phyloP scores from a whole-genome alignment of 495 filamentous ascomycete species.

The Halenospora varia region DNA sequence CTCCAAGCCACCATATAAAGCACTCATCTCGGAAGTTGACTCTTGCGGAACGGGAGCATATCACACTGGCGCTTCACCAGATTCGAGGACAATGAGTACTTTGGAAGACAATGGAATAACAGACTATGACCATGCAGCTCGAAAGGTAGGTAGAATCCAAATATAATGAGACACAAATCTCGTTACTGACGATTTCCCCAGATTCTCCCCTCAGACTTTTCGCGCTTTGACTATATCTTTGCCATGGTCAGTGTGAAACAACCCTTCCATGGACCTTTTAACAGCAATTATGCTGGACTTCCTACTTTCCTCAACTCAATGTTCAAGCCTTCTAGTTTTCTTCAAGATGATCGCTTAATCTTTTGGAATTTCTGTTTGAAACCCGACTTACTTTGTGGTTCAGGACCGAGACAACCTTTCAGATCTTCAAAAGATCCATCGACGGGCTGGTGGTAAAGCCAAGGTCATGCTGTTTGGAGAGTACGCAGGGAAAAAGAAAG shows the following conservation, averaged over 20 bases:
- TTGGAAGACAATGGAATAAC: constrained; percentile 69
- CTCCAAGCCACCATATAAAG: constrained; percentile 44
- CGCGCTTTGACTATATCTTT: constrained; percentile 84
- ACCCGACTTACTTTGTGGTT: not conserved
- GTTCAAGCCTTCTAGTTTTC: not conserved
- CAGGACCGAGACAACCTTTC: constrained; percentile 32
- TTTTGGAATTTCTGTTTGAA: not conserved
- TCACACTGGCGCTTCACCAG: constrained; percentile 67
- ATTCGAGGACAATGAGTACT: constrained; percentile 80
- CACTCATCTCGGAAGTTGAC: constrained; percentile 67
- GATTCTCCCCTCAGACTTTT: constrained; percentile 61
- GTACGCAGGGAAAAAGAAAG: constrained; percentile 60
- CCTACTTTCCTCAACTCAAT: too few relatives aligned
- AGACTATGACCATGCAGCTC: constrained; percentile 71
- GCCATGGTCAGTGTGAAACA: constrained; percentile 96
- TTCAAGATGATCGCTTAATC: not conserved
- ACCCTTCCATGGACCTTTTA: too few relatives aligned
- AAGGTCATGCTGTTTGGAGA: constrained; percentile 81
- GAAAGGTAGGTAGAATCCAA: constrained; percentile 52
- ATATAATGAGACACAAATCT: not conserved
- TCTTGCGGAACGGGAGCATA: constrained; percentile 87
- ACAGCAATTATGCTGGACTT: too few relatives aligned
- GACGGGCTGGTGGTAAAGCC: constrained; percentile 47
- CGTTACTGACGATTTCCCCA: not conserved
- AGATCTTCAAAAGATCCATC: constrained; percentile 59